Evolutionary conservation across 257 asterid genomes (phyloP), one percentile per base, ranked within the genome.

Genomic region (Primulina tabacum): DNA sequence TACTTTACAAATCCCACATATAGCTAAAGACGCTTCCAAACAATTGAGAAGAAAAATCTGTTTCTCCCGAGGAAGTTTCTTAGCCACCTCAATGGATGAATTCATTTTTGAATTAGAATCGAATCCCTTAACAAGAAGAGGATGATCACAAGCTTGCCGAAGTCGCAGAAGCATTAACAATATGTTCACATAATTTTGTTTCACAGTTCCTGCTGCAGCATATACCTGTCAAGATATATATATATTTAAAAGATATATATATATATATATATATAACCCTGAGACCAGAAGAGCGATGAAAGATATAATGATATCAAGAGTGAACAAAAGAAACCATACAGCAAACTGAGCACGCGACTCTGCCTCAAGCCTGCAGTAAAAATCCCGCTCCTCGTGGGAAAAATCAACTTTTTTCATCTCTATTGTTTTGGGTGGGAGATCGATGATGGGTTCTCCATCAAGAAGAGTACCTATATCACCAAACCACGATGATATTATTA

Each of bases 101-200:
- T 86, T 84, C 74, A 76, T 71, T 65, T 77, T 88, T 35, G 88
- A 80, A 70, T 69, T 82, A 35, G 90, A 76, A 72, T 75, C 71
- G 83, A 78, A 82, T 2, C 92, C 93, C 81, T 81, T 88, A 67
- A 91, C 92, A 76, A 94, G 99, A 74, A 89, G 95, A 78, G 99
- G 99, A 67, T 94, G 99, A 79, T 91, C 99, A 84, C 97, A 94
- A 75, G 99, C 97, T 86, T 94, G 99, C 72, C 99, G 85, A 76
- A 94, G 93, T 65, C 97, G 88, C 81, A 94, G 76, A 82, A 94
- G 99, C 99, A 94, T 88, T 82, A 94, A 73, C 30, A 94, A 75
- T 72, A 94, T 94, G 80, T 94, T 91, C 53, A 94, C 88, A 80
- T 94, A 94, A 76, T 94, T 94, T 82, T 94, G 94, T 78, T 89